Conservation (phyloP, 306 rosid species). For the Benincasa hispida region DNA sequence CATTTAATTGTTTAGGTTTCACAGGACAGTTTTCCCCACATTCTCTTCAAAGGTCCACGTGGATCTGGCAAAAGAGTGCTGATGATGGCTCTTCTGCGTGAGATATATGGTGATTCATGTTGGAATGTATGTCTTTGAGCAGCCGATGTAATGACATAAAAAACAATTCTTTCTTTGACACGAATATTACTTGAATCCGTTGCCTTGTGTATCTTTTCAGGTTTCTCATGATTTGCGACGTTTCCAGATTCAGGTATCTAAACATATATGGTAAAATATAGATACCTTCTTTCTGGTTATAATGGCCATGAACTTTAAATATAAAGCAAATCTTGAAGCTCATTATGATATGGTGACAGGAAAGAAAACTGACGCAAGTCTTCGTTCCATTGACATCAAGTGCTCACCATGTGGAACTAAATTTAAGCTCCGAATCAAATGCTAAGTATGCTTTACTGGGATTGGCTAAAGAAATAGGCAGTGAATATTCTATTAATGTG, state of each 20-base stretch:
- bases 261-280: not conserved
- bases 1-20: constrained; percentile 36
- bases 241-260: constrained; percentile 59
- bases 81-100: constrained; percentile 60
- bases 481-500: constrained; percentile 37
- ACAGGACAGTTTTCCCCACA: constrained; percentile 43
- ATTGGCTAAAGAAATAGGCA: constrained; percentile 59
- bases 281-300: not conserved
- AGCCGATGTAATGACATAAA: not conserved
- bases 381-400: constrained; percentile 61
- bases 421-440: constrained; percentile 49
- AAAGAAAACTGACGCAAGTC: constrained; percentile 44
- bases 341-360: constrained; percentile 33
- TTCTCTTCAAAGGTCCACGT: constrained; percentile 58
- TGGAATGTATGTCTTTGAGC: constrained; percentile 43
- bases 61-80: constrained; percentile 66
- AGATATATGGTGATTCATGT: constrained; percentile 59
- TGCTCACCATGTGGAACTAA: constrained; percentile 65
- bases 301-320: not conserved
- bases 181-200: not conserved
- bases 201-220: constrained; percentile 23
- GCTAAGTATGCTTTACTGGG: constrained; percentile 78
- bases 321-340: not conserved
- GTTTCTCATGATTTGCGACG: constrained; percentile 53
- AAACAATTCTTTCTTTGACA: not conserved